phyloP scores from a whole-genome alignment of 1,284 basidiomycete species.

The Trichosporon coremiiforme region DNA sequence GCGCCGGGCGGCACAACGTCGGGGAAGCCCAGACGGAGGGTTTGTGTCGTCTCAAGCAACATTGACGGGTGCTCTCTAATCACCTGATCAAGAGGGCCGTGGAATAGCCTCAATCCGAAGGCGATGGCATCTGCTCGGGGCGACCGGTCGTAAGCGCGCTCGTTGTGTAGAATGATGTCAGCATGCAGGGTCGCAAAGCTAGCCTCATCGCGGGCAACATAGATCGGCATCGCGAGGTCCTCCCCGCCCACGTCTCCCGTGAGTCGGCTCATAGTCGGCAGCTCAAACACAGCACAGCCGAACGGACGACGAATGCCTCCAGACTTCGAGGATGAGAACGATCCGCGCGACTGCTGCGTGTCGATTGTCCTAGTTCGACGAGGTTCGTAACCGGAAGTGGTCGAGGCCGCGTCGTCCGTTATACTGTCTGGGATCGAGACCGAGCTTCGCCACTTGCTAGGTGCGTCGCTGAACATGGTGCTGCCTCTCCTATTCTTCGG shows the following conservation, averaged over 20 bases:
- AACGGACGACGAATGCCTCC: slow-evolving; percentile 75
- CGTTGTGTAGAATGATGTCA: slow-evolving; percentile 81
- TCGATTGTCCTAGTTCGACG: slow-evolving; percentile 40
- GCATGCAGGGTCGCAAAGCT: slow-evolving; percentile 92
- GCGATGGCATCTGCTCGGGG: slow-evolving; percentile 79
- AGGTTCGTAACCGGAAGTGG: slow-evolving; percentile 47
- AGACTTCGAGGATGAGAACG: slow-evolving; percentile 18
- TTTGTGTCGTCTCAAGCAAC: slow-evolving; percentile 78
- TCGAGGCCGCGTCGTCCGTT: slow-evolving; percentile 52
- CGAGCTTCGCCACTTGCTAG: slow-evolving; percentile 32
- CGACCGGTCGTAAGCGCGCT: slow-evolving; percentile 81
- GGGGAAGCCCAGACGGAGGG: slow-evolving; percentile 89
- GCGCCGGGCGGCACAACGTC: slow-evolving; percentile 95
- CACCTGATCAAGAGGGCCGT: slow-evolving; percentile 74
- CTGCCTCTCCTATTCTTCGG: slow-evolving; percentile 26
- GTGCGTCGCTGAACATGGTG: slow-evolving; percentile 23
- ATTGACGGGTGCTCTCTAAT: slow-evolving; percentile 82
- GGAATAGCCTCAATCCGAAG: slow-evolving; percentile 86
- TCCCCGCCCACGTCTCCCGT: slow-evolving; percentile 59
- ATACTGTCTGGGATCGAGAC: slow-evolving; percentile 38
- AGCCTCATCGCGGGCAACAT: slow-evolving; percentile 77
- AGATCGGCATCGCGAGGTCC: slow-evolving; percentile 86
- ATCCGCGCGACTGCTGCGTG: slow-evolving; percentile 35
- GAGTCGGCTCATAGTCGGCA: slow-evolving; percentile 70
- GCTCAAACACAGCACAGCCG: slow-evolving; percentile 87